Base-by-base conservation (phyloP, 202 grass and related monocot species). In the Zoysia matrella region DNA sequence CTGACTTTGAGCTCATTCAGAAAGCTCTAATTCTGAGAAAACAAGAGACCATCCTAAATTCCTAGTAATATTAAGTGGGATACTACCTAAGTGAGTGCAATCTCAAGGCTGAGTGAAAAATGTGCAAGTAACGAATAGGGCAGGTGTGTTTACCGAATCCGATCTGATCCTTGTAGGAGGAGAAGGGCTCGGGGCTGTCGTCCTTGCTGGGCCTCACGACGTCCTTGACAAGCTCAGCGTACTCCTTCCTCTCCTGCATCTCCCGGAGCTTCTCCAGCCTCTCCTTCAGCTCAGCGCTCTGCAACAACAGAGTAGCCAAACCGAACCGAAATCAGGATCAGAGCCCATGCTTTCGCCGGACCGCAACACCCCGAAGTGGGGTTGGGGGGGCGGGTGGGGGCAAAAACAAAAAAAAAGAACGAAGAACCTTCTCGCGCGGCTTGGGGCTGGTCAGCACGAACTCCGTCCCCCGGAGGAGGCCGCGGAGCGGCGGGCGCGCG, bases 91-190 rank as follows among this genome's bases (percentile, higher is more conserved):
- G 30, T 12, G 5, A 43, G 10, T 65, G 42, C 44, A 47, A 10
- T 10, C 3, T n/a, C 30, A 36, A 36, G 30, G 66, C 16, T 14
- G 15, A 68, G 4, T 11, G 39, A 14, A 0, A 1, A 41, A 52
- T 40, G 69, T 74, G 51, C 13, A 67, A 11, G 61, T 8, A 39
- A 10, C 2, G 18, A 39, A 18, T 63, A 49, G 11, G 7, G 36
- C 30, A 39, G 58, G 7, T 74, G 9, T 18, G 91, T 87, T 45
- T 89, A 98, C 91, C 96, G 75, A 98, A 98, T 85, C 96, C 96
- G 6, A 98, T 93, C 85, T 98, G 96, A 77, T 98, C 89, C 72
- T 98, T 98, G 85, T 98, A 98, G 1, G 91, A 90, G 61, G 92
- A 98, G 75, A 98, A 98, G 7, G 92, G 91, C 72, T 95, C 96